Evolutionary conservation across 306 rosid genomes (phyloP), one percentile per base, ranked within the genome.

Genomic region (Prosopis cineraria): DNA sequence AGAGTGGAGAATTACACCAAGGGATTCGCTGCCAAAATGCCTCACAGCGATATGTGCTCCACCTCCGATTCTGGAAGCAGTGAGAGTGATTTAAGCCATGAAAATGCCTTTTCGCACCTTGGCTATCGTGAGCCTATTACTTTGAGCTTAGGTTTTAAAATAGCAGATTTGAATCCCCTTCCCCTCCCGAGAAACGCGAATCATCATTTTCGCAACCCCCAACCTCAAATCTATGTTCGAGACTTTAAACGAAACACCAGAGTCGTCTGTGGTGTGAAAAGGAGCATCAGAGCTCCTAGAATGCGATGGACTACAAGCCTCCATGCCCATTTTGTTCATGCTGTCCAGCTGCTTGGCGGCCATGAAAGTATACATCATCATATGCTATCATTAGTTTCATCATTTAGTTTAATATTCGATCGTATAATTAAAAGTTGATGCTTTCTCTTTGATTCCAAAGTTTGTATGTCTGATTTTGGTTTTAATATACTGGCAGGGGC

Each of bases 241-340:
- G 91, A 88, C 19, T 93, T 93, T 80, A 93, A 93, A 69, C 77
- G 98, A 74, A 89, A 56, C 64, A 37, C 82, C 1, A 88, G 93
- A 78, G 80, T 80, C 10, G 20, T 78, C 10, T 81, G 60, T 55
- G 88, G 89, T 5, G 87, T 84, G 37, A 92, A 84, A 79, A 87
- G 97, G 84, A 95, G 91, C 67, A 81, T 87, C 31, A 81, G 99
- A 83, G 99, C 98, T 82, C 99, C 99, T 1, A 88, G 99, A 81
- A 95, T 95, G 99, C 79, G 99, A 85, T 95, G 99, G 99, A 95
- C 99, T 4, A 83, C 98, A 0, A 95, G 98, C 25, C 98, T 95
- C 77, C 99, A 95, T 77, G 97, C 99, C 40, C 99, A 93, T 88
- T 95, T 95, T 62, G 94, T 95, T 74, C 99, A 95, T 36, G 97